These are phyloP conservation scores for Mycena leptocephala DNA, from an alignment of 768 basidiomycete species.

Conservation along the genomic window DNA sequence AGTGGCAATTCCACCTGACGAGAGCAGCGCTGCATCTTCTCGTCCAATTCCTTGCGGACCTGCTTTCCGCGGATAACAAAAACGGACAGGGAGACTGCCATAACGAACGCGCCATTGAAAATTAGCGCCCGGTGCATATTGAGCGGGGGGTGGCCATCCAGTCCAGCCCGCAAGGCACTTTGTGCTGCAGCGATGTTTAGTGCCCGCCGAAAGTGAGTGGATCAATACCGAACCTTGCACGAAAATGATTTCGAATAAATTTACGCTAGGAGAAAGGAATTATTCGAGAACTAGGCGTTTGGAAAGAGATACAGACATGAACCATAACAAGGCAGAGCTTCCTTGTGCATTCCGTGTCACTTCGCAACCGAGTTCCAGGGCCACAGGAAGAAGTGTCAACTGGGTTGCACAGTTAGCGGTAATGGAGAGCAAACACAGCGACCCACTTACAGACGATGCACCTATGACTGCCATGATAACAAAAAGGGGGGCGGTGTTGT, in stretches of 20 bases:
- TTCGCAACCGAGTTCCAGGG: conserved; percentile 86
- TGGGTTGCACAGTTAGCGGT: neutral
- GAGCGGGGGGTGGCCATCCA: conserved; percentile 74
- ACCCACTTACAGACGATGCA: conserved; percentile 53
- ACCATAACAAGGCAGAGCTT: conserved; percentile 85
- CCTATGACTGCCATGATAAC: conserved; percentile 81
- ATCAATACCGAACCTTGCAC: neutral
- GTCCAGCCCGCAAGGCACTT: conserved; percentile 76
- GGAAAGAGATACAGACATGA: conserved; percentile 62
- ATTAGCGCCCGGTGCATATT: conserved; percentile 82
- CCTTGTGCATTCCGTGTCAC: conserved; percentile 85
- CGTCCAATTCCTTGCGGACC: conserved; percentile 74
- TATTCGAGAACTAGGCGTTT: too few relatives aligned
- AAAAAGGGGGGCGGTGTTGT: conserved; percentile 75
- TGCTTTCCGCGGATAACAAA: conserved; percentile 75
- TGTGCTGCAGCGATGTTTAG: conserved; percentile 58
- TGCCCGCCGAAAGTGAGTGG: neutral
- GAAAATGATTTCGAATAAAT: conserved; percentile 10
- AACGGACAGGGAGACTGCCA: conserved; percentile 56
- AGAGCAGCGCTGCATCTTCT: conserved; percentile 57
- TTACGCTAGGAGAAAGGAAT: conserved; percentile 2
- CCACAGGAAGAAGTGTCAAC: conserved; percentile 81
- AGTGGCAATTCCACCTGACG: neutral
- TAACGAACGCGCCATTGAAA: conserved; percentile 71
- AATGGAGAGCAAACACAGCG: neutral